Evolutionary conservation across 805 yeast genomes (phyloP), one percentile per base, ranked within the genome.

Genomic region (Sugiyamaella mastotermitis): DNA sequence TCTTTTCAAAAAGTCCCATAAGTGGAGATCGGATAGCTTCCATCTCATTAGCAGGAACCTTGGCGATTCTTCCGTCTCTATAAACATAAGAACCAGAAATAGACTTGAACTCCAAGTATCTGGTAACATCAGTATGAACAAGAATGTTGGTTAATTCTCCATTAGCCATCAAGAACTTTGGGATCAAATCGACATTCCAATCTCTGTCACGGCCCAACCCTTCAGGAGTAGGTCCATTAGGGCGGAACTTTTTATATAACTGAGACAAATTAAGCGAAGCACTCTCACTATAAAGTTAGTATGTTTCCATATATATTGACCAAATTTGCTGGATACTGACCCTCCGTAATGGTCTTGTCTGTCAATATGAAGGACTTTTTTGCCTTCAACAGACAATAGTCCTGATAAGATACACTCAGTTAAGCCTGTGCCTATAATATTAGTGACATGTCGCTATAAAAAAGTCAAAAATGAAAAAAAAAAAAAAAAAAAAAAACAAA

Each of bases 351-450:
- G 94, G 59, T 86, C 94, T 63, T 92, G 97, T 53, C 87, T 80
- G 61, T 92, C 98, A 46, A 92, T 87, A 64, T 92, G 98, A 40
- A 92, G 72, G 5, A 92, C 97, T 58, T 92, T 92, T 69, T 92
- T 90, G 46, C 97, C 97, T 56, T 92, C 97, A n/a, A 90, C 95
- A 7, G 97, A 86, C 32, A 92, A 71, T 37, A 92, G 65, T 3
- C 98, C 98, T 1, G 96, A 86, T 31, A 92, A 73, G 43, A 92
- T 82, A 68, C 98, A 92, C 62, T 92, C 98, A 32, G 97, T 90
- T 48, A 92, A 73, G n/a, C 98, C 98, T 37, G 52, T 46, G 20
- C 52, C 49, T 44, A 14, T 6, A 13, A 33, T 39, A 11, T 22
- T 22, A 10, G 24, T 7, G 24, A 10, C 24, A 10, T 22, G 24